Evolutionary conservation across 2,329 filamentous ascomycete genomes (phyloP).

Genomic region (Akanthomyces lecanii): DNA sequence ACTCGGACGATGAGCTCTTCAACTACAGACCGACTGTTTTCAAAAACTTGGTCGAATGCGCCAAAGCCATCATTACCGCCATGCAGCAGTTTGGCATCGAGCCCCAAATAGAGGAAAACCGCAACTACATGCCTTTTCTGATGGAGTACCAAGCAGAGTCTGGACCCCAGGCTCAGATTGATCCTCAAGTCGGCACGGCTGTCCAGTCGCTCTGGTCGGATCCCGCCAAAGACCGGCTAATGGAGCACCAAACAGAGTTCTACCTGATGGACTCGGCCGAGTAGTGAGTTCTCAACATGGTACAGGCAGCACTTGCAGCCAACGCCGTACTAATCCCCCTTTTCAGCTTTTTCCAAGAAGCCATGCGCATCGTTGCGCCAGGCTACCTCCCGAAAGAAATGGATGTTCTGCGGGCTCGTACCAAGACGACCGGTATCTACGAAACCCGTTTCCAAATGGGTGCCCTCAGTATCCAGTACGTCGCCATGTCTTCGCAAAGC

Average conservation of each 20-base stretch:
- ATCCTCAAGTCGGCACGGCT: slow-evolving; percentile 74
- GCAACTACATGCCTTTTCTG: slow-evolving; percentile 72
- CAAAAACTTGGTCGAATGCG: slow-evolving; percentile 97
- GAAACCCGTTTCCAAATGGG: slow-evolving; percentile 99
- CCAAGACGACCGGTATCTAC: slow-evolving; percentile 98
- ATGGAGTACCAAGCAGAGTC: slow-evolving; percentile 86
- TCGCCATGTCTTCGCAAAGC: slow-evolving; percentile 14
- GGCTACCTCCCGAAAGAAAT: slow-evolving; percentile 92
- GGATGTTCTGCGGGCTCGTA: slow-evolving; percentile 90
- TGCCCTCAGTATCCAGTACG: slow-evolving; percentile 96
- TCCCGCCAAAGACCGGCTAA: slow-evolving; percentile 71
- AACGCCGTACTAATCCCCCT: neutral
- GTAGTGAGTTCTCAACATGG: slow-evolving; percentile 63
- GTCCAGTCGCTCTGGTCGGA: slow-evolving; percentile 89
- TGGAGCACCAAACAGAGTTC: slow-evolving; percentile 96
- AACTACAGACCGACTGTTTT: slow-evolving; percentile 96
- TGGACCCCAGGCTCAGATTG: slow-evolving; percentile 80
- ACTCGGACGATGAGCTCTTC: slow-evolving; percentile 87
- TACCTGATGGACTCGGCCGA: slow-evolving; percentile 99
- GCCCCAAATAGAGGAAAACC: slow-evolving; percentile 66
- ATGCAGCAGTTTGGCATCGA: slow-evolving; percentile 90
- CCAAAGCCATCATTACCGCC: slow-evolving; percentile 84
- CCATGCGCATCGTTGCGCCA: slow-evolving; percentile 72
- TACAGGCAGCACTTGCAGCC: slow-evolving; percentile 7
- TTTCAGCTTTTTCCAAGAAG: slow-evolving; percentile 89